A percentile compares a stretch with the other conserved stretches of the same genome.
Conservation (phyloP, 805 yeast species). For the Monosporozyma yasuniensis region DNA sequence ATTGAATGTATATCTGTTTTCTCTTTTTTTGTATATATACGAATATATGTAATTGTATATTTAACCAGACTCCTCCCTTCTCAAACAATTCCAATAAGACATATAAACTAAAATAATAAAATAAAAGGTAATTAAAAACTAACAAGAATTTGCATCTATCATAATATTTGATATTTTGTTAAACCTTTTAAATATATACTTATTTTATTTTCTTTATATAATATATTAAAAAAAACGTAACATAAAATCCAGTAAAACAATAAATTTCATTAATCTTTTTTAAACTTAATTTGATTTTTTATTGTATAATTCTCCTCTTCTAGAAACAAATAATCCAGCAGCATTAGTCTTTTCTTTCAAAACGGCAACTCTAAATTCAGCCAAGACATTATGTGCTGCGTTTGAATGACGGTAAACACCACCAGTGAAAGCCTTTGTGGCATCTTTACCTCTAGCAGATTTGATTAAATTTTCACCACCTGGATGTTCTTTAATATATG, state of each 20-base stretch:
- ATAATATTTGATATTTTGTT: background rate
- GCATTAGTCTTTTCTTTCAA: slow-evolving; percentile 57
- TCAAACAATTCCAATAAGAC: background rate
- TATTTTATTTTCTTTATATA: background rate
- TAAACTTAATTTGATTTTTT: slow-evolving; percentile 10
- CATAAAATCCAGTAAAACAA: background rate
- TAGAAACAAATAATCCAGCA: slow-evolving; percentile 35
- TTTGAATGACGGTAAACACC: slow-evolving; percentile 80
- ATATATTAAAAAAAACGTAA: background rate
- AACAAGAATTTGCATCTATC: too few species aligned
- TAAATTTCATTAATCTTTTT: background rate
- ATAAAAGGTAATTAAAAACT: background rate
- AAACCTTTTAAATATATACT: background rate
- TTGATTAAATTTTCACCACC: slow-evolving; percentile 71
- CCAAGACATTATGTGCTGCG: slow-evolving; percentile 76
- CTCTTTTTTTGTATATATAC: background rate
- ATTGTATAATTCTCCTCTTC: slow-evolving; percentile 29
- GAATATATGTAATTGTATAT: background rate
- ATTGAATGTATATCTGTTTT: background rate
- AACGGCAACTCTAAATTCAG: slow-evolving; percentile 76
- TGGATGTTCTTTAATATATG: slow-evolving; percentile 67
- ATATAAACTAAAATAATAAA: background rate
- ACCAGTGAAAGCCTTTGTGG: slow-evolving; percentile 76
- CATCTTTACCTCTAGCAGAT: slow-evolving; percentile 72
- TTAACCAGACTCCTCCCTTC: background rate